A percentile compares a stretch with the other conserved stretches of the same genome.
phyloP scores from a whole-genome alignment of 345 rosid species.

The Eucalyptus virginea region DNA sequence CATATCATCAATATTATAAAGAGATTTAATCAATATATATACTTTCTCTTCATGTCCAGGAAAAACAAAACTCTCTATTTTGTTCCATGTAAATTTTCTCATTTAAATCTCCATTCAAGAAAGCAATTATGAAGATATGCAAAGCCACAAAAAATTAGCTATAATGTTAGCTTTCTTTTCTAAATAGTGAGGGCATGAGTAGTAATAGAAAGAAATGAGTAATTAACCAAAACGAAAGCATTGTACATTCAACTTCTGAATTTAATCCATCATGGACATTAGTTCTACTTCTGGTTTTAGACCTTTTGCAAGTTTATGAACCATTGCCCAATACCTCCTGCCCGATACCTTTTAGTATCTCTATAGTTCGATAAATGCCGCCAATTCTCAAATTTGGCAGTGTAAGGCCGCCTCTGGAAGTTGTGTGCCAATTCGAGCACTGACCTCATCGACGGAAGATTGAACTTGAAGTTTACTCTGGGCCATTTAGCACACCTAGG shows the following conservation, averaged over 20 bases:
- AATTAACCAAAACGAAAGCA: not conserved
- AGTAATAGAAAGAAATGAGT: not conserved
- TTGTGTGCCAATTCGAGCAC: conserved; percentile 8
- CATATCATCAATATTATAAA: too few species aligned
- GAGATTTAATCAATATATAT: too few species aligned
- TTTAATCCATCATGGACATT: not conserved
- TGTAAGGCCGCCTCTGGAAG: conserved; percentile 18
- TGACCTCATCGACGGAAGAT: conserved; percentile 3
- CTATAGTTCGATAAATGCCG: not conserved
- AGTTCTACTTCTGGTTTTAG: not conserved
- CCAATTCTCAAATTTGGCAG: not conserved
- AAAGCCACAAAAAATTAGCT: not conserved
- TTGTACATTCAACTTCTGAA: not conserved
- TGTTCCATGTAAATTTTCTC: too few species aligned
- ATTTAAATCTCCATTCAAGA: too few species aligned
- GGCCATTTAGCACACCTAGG: conserved; percentile 33
- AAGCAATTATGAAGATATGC: not conserved
- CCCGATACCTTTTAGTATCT: not conserved
- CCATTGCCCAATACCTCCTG: not conserved
- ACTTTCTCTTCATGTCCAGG: too few species aligned
- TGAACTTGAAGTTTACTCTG: not conserved
- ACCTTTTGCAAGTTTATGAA: not conserved
- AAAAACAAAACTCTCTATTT: too few species aligned
- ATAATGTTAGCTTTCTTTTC: not conserved
- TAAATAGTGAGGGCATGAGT: not conserved